phyloP scores from a whole-genome alignment of 768 basidiomycete genomes.

The Podaxis mareebaensis region DNA sequence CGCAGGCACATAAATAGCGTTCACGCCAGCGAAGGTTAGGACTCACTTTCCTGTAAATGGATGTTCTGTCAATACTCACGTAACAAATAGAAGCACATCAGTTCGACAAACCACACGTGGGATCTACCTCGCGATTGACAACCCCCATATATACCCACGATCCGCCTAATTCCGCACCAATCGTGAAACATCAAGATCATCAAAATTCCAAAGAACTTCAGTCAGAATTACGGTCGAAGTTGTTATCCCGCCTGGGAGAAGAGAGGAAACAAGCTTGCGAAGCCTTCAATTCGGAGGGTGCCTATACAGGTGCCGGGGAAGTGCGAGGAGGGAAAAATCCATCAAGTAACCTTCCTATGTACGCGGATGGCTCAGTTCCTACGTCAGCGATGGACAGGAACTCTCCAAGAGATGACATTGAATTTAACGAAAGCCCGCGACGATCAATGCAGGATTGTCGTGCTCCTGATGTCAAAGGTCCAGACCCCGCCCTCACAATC shows the following conservation, averaged over 20 bases:
- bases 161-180: constrained; percentile 20
- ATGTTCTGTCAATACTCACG: constrained; percentile 8
- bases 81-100: constrained; percentile 13
- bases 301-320: not conserved
- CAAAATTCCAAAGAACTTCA: not conserved
- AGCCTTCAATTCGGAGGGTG: constrained; percentile 17
- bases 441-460: constrained; percentile 15
- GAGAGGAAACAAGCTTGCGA: constrained; percentile 37
- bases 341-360: not conserved
- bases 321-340: not conserved
- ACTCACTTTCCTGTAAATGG: not conserved
- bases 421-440: not conserved
- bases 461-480: constrained; percentile 17
- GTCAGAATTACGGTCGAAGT: constrained; percentile 31
- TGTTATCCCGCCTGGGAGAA: constrained; percentile 43
- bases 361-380: not conserved
- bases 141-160: constrained; percentile 12
- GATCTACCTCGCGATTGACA: constrained; percentile 11
- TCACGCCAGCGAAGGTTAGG: constrained; percentile 10
- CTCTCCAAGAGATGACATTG: constrained; percentile 17
- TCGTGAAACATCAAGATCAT: constrained; percentile 15
- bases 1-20: not conserved
- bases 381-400: constrained; percentile 20
- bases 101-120: constrained; percentile 17
- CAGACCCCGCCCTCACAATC: constrained; percentile 17